Conservation (phyloP, 2,329 filamentous ascomycete species). For the Xylaria polymorpha region DNA sequence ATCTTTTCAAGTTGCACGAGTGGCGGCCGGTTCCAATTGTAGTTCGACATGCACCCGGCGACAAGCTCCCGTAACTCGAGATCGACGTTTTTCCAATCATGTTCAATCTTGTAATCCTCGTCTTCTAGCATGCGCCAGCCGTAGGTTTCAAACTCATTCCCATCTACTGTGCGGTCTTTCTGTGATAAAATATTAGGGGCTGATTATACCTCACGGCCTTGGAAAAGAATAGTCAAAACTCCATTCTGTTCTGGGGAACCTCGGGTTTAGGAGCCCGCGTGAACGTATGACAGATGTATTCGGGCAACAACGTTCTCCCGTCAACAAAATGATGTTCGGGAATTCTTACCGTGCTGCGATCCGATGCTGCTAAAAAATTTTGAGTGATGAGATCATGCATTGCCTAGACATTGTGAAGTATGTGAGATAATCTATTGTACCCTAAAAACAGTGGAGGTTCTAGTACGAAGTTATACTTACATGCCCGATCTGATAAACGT, state of each 20-base stretch:
- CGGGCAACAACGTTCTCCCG: neutral
- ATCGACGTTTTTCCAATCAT: slow-evolving; percentile 5
- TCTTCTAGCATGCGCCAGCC: slow-evolving; percentile 24
- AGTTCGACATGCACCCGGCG: slow-evolving; percentile 4
- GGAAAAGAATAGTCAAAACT: neutral
- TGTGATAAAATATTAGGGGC: neutral
- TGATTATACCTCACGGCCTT: neutral
- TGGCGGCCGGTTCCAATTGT: neutral
- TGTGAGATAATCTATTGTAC: neutral
- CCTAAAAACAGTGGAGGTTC: neutral
- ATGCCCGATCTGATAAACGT: slow-evolving; percentile 33
- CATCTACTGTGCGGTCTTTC: neutral
- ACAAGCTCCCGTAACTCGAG: slow-evolving; percentile 16
- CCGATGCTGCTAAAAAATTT: accelerated
- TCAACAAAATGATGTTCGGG: too few species aligned
- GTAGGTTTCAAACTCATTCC: neutral
- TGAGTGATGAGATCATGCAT: slow-evolving; percentile 34
- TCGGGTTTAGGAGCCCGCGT: neutral
- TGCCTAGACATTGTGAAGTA: slow-evolving; percentile 14
- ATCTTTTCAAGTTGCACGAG: neutral
- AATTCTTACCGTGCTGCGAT: neutral
- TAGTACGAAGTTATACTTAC: slow-evolving; percentile 17
- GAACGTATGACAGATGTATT: neutral
- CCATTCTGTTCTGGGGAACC: too few species aligned
- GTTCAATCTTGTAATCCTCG: accelerated